phyloP scores from a whole-genome alignment of 257 asterid species.

The Solanum paucissectum region DNA sequence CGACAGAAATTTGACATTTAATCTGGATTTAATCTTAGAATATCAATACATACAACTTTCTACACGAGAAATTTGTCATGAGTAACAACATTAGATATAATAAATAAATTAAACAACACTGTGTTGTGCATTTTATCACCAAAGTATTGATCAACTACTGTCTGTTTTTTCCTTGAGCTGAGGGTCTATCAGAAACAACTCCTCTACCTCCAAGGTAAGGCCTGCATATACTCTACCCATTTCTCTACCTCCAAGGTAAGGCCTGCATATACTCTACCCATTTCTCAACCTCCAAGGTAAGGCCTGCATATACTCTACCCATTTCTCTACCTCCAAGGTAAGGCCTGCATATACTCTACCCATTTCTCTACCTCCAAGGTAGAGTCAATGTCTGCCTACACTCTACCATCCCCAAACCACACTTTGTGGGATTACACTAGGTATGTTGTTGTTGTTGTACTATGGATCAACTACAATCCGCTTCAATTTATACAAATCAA shows the following conservation, averaged over 20 bases:
- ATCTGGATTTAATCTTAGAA: neutral
- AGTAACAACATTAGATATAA: neutral
- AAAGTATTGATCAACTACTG: neutral
- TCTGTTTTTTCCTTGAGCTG: neutral
- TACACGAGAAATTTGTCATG: neutral
- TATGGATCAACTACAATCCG: neutral
- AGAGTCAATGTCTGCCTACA: no score
- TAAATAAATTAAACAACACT: neutral
- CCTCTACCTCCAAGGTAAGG: neutral
- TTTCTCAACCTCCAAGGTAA: neutral
- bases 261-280: no score
- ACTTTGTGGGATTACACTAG: no score
- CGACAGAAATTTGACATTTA: neutral
- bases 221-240: no score
- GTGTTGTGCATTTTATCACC: neutral
- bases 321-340: neutral
- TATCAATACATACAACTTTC: neutral
- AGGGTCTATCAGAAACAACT: neutral
- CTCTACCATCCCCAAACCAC: no score
- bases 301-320: no score
- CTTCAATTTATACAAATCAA: neutral
- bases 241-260: neutral
- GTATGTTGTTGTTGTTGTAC: neutral
- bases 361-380: neutral
- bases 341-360: no score